Percentiles rank a stretch among this genome's conserved stretches.
These are phyloP conservation scores for Penicillium macrosclerotiorum DNA, from an alignment of 495 filamentous ascomycete genomes.

Conservation along the genomic window DNA sequence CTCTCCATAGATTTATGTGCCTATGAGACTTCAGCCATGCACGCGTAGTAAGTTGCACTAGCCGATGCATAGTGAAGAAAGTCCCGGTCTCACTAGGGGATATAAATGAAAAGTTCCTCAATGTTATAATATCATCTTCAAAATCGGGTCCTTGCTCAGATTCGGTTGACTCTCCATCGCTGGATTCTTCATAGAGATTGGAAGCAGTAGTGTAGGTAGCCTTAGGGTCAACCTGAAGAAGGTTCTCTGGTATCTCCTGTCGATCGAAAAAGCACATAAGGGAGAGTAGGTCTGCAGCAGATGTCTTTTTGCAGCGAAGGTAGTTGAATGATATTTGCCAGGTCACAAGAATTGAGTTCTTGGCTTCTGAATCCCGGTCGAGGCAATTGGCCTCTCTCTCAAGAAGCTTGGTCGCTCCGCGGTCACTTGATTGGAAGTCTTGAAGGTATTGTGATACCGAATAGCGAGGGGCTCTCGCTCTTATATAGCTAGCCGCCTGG, in stretches of 20 bases:
- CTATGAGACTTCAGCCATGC: conserved; percentile 13
- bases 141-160: not conserved
- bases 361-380: conserved; percentile 18
- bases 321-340: conserved; percentile 34
- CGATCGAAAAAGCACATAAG: conserved; percentile 28
- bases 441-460: conserved; percentile 34
- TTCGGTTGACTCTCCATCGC: too few species aligned
- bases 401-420: not conserved
- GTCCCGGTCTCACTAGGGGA: not conserved
- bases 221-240: too few species aligned
- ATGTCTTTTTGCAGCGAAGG: conserved; percentile 13
- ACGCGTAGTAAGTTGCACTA: conserved; percentile 2
- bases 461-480: conserved; percentile 16
- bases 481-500: conserved; percentile 48
- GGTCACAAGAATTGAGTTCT: conserved; percentile 26
- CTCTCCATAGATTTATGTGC: conserved; percentile 29
- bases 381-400: conserved; percentile 1
- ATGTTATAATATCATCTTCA: conserved; percentile 2
- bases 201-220: too few species aligned
- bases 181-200: too few species aligned
- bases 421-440: conserved; percentile 21
- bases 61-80: conserved; percentile 8
- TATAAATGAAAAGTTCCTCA: conserved; percentile 10
- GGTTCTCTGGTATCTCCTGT: conserved; percentile 7
- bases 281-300: conserved; percentile 26